Base-by-base conservation (phyloP, 192 early-diverging fungal species). In the Gonapodya sp. region DNA sequence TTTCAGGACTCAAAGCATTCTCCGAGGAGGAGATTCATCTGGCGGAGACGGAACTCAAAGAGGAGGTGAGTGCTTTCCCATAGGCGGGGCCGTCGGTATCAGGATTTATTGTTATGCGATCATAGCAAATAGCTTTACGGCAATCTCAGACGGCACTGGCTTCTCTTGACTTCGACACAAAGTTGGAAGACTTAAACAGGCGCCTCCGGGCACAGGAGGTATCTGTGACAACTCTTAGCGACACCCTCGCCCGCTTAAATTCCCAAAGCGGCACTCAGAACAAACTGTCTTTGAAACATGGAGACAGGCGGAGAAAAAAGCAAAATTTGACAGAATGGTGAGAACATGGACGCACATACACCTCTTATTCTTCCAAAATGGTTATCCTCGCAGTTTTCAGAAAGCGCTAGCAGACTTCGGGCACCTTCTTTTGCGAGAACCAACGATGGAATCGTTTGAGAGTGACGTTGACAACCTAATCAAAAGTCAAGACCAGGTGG, bases 21-120 rank as follows among this genome's bases (percentile, higher is more conserved):
- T 16, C 8, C 46, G 46, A 64, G 24, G 46, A 64, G 8, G 46
- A 64, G 24, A 80, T 81, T 30, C 84, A 84, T 86, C 79, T 84
- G 75, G 84, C 83, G 81, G 83, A 85, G 1, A 31, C 82, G 31
- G 83, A 91, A 81, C 74, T 92, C 2, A 80, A 81, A 18, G 82
- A 82, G 8, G 46, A 64, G 24, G 46, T 64, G 46, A 32, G 75
- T 16, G 75, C 75, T 77, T 14, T 31, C 2, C 36, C 33, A 79
- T 37, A 24, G 0, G 0, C 0, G n/a, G n/a, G n/a, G n/a, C n/a
- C n/a, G n/a, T n/a, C n/a, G n/a, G n/a, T n/a, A n/a, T n/a, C n/a
- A n/a, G n/a, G n/a, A n/a, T n/a, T n/a, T n/a, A n/a, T n/a, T n/a
- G n/a, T n/a, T n/a, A n/a, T n/a, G n/a, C n/a, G n/a, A n/a, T n/a